Conservation (phyloP, 805 yeast genomes). For the Teunomyces tritomae region DNA sequence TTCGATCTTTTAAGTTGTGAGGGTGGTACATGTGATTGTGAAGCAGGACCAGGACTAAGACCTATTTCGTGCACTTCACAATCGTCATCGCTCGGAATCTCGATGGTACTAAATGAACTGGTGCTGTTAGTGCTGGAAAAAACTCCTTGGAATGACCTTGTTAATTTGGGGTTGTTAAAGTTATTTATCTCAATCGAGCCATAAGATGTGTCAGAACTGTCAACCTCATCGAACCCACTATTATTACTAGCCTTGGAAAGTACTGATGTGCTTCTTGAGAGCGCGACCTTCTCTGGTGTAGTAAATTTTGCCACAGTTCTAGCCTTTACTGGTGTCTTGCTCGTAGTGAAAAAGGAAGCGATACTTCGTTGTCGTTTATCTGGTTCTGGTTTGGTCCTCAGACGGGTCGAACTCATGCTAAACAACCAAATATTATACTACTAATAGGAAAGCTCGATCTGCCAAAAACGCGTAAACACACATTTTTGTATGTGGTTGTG, state of each 20-base stretch:
- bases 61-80: neutral
- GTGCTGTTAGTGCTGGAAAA: neutral
- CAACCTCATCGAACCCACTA: conserved; percentile 28
- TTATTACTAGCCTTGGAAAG: conserved; percentile 16
- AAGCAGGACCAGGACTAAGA: neutral
- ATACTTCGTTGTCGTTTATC: neutral
- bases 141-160: conserved; percentile 15
- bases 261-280: conserved; percentile 19
- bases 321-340: neutral
- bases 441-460: no score
- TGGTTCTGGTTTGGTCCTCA: neutral
- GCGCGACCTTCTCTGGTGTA: conserved; percentile 13
- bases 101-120: neutral
- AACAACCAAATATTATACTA: neutral
- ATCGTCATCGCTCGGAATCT: conserved; percentile 4
- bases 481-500: neutral
- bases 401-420: neutral
- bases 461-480: neutral
- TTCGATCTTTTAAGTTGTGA: neutral
- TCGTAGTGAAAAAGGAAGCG: conserved; percentile 4
- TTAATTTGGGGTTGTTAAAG: conserved; percentile 32
- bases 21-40: neutral
- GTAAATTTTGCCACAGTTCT: neutral
- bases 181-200: conserved; percentile 38
- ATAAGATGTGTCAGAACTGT: conserved; percentile 29